Evolutionary conservation across 805 yeast genomes (phyloP), one percentile per base, ranked within the genome.

Genomic region (Priceomyces medius): DNA sequence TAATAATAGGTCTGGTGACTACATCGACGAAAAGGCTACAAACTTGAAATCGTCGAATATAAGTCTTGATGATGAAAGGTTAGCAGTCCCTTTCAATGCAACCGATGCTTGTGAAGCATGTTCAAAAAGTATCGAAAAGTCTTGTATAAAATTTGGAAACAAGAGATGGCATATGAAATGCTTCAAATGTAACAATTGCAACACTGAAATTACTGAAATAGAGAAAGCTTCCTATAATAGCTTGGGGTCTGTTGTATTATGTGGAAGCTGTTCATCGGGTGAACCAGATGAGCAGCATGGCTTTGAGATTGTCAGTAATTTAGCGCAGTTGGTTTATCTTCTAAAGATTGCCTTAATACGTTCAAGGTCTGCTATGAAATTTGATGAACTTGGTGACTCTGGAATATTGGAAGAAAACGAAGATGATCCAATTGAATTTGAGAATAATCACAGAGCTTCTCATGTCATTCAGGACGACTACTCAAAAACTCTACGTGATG

Each of bases 161-260:
- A 66, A 69, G 37, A 76, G 97, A 51, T 91, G 97, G 97, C 99
- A 93, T 59, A 44, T 71, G 10, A 66, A 74, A 20, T 93, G 99
- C 63, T 74, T 91, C 32, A 53, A 59, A 7, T 91, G 98, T 55
- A 61, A 77, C 0, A 56, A 57, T 7, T 90, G 97, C 58, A 54
- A 61, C 10, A 71, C 73, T 12, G 43, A 42, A 10, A 49, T 56
- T 31, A 45, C 50, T 3, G 70, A 75, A n/a, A 47, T 71, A 12
- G 58, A 63, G 12, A 80, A 74, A 38, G 68, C 80, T 10, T 64
- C 80, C 3, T 76, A 66, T 53, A 73, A 75, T 56, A 48, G 60
- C 21, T 47, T 55, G 0, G 56, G 51, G 0, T 54, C 47, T 1
- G 47, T 47, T 20, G 71, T 84, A 1, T 55, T 77, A 7, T 89